Percentiles rank a stretch among this genome's conserved stretches.
phyloP scores from a whole-genome alignment of 352 stramenopile genomes.

The Globisporangium spinosum region DNA sequence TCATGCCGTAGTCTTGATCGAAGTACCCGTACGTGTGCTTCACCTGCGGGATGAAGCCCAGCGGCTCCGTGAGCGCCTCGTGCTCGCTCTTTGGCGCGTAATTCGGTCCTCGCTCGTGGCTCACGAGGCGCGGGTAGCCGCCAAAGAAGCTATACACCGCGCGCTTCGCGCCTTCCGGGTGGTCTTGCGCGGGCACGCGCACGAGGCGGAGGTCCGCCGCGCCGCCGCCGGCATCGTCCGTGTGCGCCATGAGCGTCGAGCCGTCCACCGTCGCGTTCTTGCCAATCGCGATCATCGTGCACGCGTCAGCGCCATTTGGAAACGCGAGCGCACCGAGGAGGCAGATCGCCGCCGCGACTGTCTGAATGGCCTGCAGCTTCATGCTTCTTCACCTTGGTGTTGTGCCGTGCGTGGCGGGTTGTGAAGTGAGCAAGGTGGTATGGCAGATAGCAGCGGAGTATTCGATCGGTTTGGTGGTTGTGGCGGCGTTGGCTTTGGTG shows the following conservation, averaged over 20 bases:
- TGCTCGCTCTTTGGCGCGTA: slow-evolving; percentile 42
- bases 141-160: slow-evolving; percentile 69
- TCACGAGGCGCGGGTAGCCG: slow-evolving; percentile 74
- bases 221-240: slow-evolving; percentile 67
- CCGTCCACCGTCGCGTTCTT: slow-evolving; percentile 71
- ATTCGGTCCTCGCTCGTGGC: slow-evolving; percentile 56
- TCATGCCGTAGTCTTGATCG: slow-evolving; percentile 93
- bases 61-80: slow-evolving; percentile 40
- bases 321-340: background rate
- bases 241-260: slow-evolving; percentile 88
- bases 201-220: slow-evolving; percentile 90
- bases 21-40: slow-evolving; percentile 91
- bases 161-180: slow-evolving; percentile 33
- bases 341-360: background rate
- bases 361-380: background rate
- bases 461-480: background rate
- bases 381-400: background rate
- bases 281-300: slow-evolving; percentile 88
- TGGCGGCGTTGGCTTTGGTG: background rate
- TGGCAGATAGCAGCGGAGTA: too few species aligned
- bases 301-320: slow-evolving; percentile 28
- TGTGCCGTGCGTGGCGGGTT: background rate
- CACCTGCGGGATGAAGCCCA: slow-evolving; percentile 90
- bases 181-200: slow-evolving; percentile 84
- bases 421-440: background rate